Evolutionary conservation across 345 rosid genomes (phyloP).

Genomic region (Laguncularia racemosa): DNA sequence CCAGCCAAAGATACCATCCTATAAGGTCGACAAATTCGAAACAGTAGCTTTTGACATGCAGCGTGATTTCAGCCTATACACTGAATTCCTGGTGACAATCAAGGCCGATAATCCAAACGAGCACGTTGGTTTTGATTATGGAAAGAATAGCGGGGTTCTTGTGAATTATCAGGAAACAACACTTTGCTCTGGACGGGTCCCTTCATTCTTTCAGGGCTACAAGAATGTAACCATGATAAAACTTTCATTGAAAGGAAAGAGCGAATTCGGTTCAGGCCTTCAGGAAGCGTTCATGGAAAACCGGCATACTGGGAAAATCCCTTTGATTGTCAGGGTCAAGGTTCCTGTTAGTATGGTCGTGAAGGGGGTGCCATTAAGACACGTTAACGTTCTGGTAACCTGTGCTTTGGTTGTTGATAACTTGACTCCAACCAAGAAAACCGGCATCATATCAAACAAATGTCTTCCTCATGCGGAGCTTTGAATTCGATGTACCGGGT

Average conservation of each 20-base stretch:
- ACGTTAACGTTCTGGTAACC: slow-evolving; percentile 22
- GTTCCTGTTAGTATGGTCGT: slow-evolving; percentile 30
- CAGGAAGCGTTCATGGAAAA: slow-evolving; percentile 26
- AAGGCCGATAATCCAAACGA: slow-evolving; percentile 36
- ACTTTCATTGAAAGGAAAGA: slow-evolving; percentile 29
- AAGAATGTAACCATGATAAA: slow-evolving; percentile 21
- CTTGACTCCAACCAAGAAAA: slow-evolving; percentile 22
- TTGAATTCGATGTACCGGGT: slow-evolving; percentile 4
- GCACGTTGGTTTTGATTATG: slow-evolving; percentile 26
- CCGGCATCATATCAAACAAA: slow-evolving; percentile 19
- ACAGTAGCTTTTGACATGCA: slow-evolving; percentile 25
- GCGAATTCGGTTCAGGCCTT: slow-evolving; percentile 25
- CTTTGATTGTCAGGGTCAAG: slow-evolving; percentile 27
- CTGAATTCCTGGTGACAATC: slow-evolving; percentile 29
- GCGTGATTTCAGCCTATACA: slow-evolving; percentile 26
- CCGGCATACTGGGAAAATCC: slow-evolving; percentile 27
- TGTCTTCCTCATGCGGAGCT: slow-evolving; percentile 18
- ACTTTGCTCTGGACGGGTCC: slow-evolving; percentile 39
- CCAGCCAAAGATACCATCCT: slow-evolving; percentile 33
- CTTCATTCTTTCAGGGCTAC: slow-evolving; percentile 32
- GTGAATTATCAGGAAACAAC: slow-evolving; percentile 18
- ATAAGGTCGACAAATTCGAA: slow-evolving; percentile 20
- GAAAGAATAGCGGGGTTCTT: slow-evolving; percentile 28
- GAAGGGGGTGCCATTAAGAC: slow-evolving; percentile 16
- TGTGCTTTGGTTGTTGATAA: slow-evolving; percentile 41